Evolutionary conservation across 352 stramenopile species (phyloP), one percentile per base, ranked within the genome.

Genomic region (Phytophthora vignae): DNA sequence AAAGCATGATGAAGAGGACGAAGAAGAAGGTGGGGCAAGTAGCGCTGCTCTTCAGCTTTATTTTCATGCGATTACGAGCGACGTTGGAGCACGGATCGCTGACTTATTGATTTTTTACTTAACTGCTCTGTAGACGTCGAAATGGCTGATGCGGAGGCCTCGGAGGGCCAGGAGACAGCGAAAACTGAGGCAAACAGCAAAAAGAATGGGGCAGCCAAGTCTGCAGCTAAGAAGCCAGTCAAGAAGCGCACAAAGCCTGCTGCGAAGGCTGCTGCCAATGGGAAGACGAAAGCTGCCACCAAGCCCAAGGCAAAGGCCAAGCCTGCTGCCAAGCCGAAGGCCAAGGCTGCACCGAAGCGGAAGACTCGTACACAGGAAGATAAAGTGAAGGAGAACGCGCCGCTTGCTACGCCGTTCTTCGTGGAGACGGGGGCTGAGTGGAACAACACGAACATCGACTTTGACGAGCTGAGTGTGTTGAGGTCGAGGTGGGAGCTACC

Each of bases 401-500:
- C 85, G 4, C 66, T 95, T 31, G 73, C 76, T 22, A 27, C 54
- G 21, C 83, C 90, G 36, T 94, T 96, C 57, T 94, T 85, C 59
- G 77, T 85, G 8, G 90, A 96, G 63, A 87, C 79, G 15, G 85
- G 85, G 14, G 67, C 64, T 27, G 86, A 95, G 50, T 95, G 87
- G 85, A 81, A 91, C 57, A 73, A 76, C 40, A 89, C 81, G 4
- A 82, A 90, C 46, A 84, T 94, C 42, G 84, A 96, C 52, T 92
- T 95, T 49, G 81, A 94, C 33, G 87, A 96, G 46, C 72, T 96
- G 1, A 68, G 55, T 15, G 66, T 78, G 59, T 65, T 96, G 54
- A 77, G 90, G 8, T 68, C 74, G 12, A 84, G 85, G 83, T 94
- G 87, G 85, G 82, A 96, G 50, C 78, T 96, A 29, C 90, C 88